phyloP scores from a whole-genome alignment of 306 rosid genomes.

The Psophocarpus tetragonolobus region DNA sequence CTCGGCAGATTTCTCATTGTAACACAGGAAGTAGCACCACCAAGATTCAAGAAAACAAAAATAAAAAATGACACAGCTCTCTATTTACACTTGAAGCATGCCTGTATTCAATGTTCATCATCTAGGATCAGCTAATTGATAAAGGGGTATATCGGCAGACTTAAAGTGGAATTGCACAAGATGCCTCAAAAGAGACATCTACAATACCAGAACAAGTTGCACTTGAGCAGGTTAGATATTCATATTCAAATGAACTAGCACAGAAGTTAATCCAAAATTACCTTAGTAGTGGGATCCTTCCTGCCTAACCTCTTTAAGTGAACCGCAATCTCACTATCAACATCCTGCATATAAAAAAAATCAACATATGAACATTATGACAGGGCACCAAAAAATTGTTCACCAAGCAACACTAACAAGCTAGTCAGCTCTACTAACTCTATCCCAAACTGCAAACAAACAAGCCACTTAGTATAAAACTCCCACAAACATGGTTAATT shows the following conservation, averaged over 20 bases:
- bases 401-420: background rate
- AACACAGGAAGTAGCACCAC: background rate
- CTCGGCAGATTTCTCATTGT: background rate
- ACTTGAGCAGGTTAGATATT: background rate
- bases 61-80: background rate
- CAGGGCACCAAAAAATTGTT: background rate
- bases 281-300: slow-evolving; percentile 95
- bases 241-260: background rate
- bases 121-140: slow-evolving; percentile 5
- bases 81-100: background rate
- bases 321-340: slow-evolving; percentile 82
- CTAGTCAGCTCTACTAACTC: background rate
- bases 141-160: background rate
- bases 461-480: background rate
- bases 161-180: background rate
- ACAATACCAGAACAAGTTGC: background rate
- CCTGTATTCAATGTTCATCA: background rate
- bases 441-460: background rate
- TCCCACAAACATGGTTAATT: no score
- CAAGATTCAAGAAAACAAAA: slow-evolving; percentile 8
- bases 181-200: background rate
- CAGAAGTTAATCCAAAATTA: slow-evolving; percentile 35
- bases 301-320: slow-evolving; percentile 93
- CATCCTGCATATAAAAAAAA: slow-evolving; percentile 53
- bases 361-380: background rate